Conservation (phyloP, 192 early-diverging fungal genomes). For the Umbelopsis isabellina region DNA sequence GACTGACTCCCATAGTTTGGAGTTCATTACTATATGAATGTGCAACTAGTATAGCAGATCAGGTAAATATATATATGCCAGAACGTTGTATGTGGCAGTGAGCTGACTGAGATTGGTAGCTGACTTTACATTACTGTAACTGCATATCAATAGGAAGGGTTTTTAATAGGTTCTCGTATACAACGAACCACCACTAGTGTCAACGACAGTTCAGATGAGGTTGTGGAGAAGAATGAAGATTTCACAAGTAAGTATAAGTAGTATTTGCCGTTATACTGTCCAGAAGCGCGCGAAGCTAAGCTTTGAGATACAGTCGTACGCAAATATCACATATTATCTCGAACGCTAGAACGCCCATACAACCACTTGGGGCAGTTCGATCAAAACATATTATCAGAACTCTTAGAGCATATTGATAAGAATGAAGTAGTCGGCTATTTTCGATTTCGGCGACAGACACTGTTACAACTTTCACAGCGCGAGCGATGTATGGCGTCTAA, state of each 20-base stretch:
- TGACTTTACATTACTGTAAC: too few relatives aligned
- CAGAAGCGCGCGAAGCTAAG: background rate
- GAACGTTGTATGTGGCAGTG: too few relatives aligned
- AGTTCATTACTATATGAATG: constrained; percentile 14
- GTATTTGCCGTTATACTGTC: background rate
- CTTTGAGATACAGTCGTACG: background rate
- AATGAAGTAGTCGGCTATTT: background rate
- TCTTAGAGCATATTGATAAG: background rate
- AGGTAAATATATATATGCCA: background rate
- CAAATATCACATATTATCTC: constrained; percentile 12
- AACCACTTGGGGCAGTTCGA: constrained; percentile 3
- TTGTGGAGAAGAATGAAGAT: constrained; percentile 1
- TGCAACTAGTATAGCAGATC: background rate
- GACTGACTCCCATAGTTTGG: constrained; percentile 11
- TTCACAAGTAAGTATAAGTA: background rate
- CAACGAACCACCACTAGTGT: constrained; percentile 5
- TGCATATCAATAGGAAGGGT: background rate
- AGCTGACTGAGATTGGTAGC: too few relatives aligned
- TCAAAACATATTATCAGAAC: background rate
- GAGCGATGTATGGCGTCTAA: background rate
- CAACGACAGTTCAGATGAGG: constrained; percentile 11
- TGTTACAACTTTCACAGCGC: background rate
- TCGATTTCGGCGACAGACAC: constrained; percentile 16
- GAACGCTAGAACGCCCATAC: constrained; percentile 1
- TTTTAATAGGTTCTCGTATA: constrained; percentile 9